Percentiles rank a stretch among this genome's conserved stretches.
These are phyloP conservation scores for Yamadazyma mexicana DNA, from an alignment of 1,139 yeast genomes.

Conservation along the genomic window DNA sequence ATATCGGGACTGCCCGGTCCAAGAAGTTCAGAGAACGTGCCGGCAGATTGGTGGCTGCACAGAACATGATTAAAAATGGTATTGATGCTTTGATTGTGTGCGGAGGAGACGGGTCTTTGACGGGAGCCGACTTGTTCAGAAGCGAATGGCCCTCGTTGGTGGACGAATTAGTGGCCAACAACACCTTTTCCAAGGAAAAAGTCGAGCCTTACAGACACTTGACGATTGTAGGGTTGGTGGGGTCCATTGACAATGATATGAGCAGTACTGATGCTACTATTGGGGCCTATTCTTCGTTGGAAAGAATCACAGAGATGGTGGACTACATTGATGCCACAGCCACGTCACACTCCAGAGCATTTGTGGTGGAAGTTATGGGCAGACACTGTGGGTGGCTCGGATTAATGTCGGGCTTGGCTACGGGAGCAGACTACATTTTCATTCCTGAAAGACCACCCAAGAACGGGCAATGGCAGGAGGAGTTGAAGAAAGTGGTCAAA, in stretches of 20 bases:
- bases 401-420: conserved; percentile 78
- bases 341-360: conserved; percentile 78
- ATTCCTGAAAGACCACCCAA: conserved; percentile 78
- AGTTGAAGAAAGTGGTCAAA: conserved; percentile 62
- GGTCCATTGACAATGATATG: conserved; percentile 85
- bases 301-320: conserved; percentile 73
- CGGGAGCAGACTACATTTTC: conserved; percentile 78
- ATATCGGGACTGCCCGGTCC: conserved; percentile 80
- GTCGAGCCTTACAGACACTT: conserved; percentile 54
- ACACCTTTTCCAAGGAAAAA: conserved; percentile 51
- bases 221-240: conserved; percentile 77
- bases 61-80: conserved; percentile 67
- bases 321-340: conserved; percentile 87
- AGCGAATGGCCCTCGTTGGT: conserved; percentile 78
- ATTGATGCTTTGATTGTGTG: conserved; percentile 79
- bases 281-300: conserved; percentile 78
- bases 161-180: conserved; percentile 53
- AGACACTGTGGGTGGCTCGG: conserved; percentile 90
- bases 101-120: conserved; percentile 85
- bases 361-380: conserved; percentile 88
- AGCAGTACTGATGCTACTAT: conserved; percentile 79
- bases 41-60: conserved; percentile 69
- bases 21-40: conserved; percentile 64
- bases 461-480: conserved; percentile 62
- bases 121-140: conserved; percentile 81